Conservation (phyloP, 106 monocot species). For the Phalaenopsis equestris region DNA sequence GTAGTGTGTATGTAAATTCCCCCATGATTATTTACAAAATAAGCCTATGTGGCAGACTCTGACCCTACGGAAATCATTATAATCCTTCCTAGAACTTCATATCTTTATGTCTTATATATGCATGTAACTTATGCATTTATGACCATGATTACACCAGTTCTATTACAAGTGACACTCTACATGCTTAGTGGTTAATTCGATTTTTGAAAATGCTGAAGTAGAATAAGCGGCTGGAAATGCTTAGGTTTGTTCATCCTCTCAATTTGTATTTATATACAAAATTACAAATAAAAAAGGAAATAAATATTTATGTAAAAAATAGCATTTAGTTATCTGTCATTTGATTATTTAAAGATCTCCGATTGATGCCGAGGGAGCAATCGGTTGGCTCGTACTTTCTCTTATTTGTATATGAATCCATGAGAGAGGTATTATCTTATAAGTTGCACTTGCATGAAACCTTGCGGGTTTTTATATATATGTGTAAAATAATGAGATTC, state of each 20-base stretch:
- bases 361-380: too few relatives aligned
- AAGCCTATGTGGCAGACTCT: not conserved
- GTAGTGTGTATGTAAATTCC: too few relatives aligned
- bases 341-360: too few relatives aligned
- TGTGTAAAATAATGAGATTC: not conserved
- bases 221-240: too few relatives aligned
- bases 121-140: not conserved
- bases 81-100: not conserved
- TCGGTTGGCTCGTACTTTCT: too few relatives aligned
- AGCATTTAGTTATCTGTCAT: too few relatives aligned
- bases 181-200: not conserved
- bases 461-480: not conserved
- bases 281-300: too few relatives aligned
- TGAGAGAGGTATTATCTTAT: too few relatives aligned
- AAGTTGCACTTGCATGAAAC: not conserved
- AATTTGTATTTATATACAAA: too few relatives aligned
- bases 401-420: too few relatives aligned
- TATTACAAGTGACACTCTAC: not conserved
- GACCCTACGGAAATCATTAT: not conserved
- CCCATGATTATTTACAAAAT: not conserved
- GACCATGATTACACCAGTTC: not conserved
- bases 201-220: not conserved
- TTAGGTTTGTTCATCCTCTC: too few relatives aligned
- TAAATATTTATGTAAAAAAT: too few relatives aligned
- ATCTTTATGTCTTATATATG: not conserved